Evolutionary conservation across 306 rosid genomes (phyloP), one percentile per base, ranked within the genome.

Genomic region (Malus asiatica): DNA sequence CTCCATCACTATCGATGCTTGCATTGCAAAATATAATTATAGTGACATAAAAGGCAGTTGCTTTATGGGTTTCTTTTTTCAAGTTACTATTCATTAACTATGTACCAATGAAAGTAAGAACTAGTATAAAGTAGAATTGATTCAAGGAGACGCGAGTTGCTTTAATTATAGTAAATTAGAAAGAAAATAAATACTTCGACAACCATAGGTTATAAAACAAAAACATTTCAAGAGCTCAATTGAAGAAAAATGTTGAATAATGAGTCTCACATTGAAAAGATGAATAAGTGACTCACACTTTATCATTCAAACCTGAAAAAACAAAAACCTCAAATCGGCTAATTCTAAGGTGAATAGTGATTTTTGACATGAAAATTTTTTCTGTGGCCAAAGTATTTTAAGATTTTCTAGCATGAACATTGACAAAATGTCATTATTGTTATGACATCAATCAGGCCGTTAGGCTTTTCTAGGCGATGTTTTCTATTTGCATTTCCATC

Each of bases 371-470:
- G 55, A 51, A 51, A 51, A 51, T 8, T 9, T 10, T 42, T 42
- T 42, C 0, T 9, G 2, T 12, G 3, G 0, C 4, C 2, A 51
- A 51, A 51, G 8, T 51, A 16, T 13, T 51, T 15, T 16, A 38
- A 38, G 42, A 38, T 38, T 38, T 38, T 38, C 42, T 38, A 38
- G 42, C 10, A 2, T 38, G 42, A 38, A 7, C 42, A 38, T 38
- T 38, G 42, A 35, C 40, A 38, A 38, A 38, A 38, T 38, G 42
- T 38, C 9, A 38, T 38, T 38, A 35, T 38, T 38, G 42, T 38
- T 38, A 38, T 8, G 42, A 7, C 2, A 0, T 0, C 7, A 38
- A 2, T 38, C 0, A 7, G 2, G 42, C 2, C 10, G 7, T 38
- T 38, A 38, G 10, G 42, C 42, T 38, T 7, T 38, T 38, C 10